Conservation (phyloP, 2,329 filamentous ascomycete species). For the Cercospora sesami region DNA sequence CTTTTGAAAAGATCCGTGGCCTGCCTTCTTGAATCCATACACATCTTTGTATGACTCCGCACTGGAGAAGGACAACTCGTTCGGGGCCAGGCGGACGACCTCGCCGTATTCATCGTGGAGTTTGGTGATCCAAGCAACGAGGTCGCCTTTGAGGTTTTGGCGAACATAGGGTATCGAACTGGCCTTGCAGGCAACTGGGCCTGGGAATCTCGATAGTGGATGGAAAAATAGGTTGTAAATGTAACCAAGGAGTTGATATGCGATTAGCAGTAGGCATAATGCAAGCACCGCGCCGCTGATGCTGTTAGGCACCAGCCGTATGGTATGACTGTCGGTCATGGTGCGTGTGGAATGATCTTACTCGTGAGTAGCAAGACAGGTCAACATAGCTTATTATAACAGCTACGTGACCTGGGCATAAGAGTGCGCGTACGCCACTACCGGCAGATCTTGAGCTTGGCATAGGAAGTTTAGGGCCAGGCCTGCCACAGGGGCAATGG, state of each 20-base stretch:
- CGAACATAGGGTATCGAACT: slow-evolving; percentile 9
- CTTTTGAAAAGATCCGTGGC: slow-evolving; percentile 10
- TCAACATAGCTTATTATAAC: background rate
- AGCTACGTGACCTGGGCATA: background rate
- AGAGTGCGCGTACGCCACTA: background rate
- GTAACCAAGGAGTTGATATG: background rate
- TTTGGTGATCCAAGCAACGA: slow-evolving; percentile 6
- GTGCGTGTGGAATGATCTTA: no score
- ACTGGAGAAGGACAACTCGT: slow-evolving; percentile 49
- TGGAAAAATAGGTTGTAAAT: slow-evolving; percentile 16
- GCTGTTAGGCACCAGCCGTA: background rate
- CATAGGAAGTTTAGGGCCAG: background rate
- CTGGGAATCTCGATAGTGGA: slow-evolving; percentile 12
- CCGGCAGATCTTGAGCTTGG: background rate
- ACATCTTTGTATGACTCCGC: slow-evolving; percentile 48
- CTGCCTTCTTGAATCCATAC: slow-evolving; percentile 38
- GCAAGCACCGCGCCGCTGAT: background rate
- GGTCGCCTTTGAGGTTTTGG: slow-evolving; percentile 8
- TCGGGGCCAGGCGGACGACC: slow-evolving; percentile 50
- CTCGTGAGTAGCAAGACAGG: background rate
- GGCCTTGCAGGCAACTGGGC: slow-evolving; percentile 3
- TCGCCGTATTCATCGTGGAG: slow-evolving; percentile 43
- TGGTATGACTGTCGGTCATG: background rate
- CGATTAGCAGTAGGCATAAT: background rate
- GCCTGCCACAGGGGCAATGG: background rate